Evolutionary conservation across 2,329 filamentous ascomycete genomes (phyloP), one percentile per base, ranked within the genome.

Genomic region (Apiospora aurea): DNA sequence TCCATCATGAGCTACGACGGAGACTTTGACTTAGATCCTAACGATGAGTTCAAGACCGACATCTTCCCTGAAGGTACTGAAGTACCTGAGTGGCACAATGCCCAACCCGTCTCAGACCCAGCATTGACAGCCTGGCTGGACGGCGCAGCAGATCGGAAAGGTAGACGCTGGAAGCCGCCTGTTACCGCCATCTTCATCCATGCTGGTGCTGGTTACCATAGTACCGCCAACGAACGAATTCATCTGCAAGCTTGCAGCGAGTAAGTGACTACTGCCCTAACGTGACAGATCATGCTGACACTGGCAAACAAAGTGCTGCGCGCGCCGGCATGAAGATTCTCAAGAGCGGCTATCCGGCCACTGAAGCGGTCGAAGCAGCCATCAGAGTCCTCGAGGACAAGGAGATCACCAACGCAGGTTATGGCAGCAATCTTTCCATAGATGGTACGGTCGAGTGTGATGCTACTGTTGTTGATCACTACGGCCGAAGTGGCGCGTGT

Each of bases 361-460:
- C 96, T 4, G 94, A 98, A 79, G 96, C 95, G 21, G 93, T 98
- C 29, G 96, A 98, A 82, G 92, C 93, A 69, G 94, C 96, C 43
- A 91, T 99, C 78, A 94, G 92, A 76, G 87, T 94, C 26, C 90
- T 99, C 24, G 96, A 99, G 83, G 94, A 99, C 80, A 92, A 93
- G 72, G 95, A 98, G 78, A 97, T 99, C 75, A 99, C 97, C 47
- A 99, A 99, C 81, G 94, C 96, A 49, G 96, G 96, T 0, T 98
- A 93, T 80, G 96, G 97, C 67, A 99, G 96, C 83, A 99, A 99
- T 78, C 85, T 99, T 34, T 92, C 94, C 64, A 93, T 97, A 74
- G 93, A 98, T 76, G 96, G 96, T 1, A 89, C 91, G 0, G 96
- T 98, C 16, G 96, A 99, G 81, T 97, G 95, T 77, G 96, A 99